phyloP scores from a whole-genome alignment of 164 flowering plant genomes.

The Taxillus chinensis region DNA sequence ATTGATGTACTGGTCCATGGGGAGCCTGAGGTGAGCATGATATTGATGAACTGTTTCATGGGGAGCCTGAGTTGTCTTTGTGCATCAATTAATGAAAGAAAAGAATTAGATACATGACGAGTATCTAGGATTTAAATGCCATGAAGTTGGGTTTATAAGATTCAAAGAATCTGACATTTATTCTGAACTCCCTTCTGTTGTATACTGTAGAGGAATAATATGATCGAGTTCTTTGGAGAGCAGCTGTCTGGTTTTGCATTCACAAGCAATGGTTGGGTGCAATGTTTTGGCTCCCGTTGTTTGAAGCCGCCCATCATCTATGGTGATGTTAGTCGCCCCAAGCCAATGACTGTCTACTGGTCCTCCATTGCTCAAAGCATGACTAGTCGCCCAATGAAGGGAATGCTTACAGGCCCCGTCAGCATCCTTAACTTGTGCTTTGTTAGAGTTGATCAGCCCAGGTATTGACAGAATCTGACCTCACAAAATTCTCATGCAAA shows the following conservation, averaged over 20 bases:
- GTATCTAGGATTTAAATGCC: too few species aligned
- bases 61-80: too few species aligned
- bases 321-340: not conserved
- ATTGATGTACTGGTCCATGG: constrained; percentile 11
- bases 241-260: constrained; percentile 29
- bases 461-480: not conserved
- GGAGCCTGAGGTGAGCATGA: constrained; percentile 9
- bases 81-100: too few species aligned
- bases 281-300: constrained; percentile 25
- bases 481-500: too few species aligned
- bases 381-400: constrained; percentile 5
- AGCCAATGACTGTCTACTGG: not conserved
- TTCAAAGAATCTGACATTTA: too few species aligned
- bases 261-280: constrained; percentile 25
- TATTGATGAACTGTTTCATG: too few species aligned
- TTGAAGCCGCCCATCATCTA: constrained; percentile 22
- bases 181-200: not conserved
- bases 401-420: constrained; percentile 3
- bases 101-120: too few species aligned
- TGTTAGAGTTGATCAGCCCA: not conserved
- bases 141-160: too few species aligned
- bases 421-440: not conserved
- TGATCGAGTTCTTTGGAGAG: constrained; percentile 22
- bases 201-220: constrained; percentile 4
- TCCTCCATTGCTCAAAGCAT: constrained; percentile 1